Conservation (phyloP, 2,329 filamentous ascomycete genomes). For the Sordariomycetes sp. region DNA sequence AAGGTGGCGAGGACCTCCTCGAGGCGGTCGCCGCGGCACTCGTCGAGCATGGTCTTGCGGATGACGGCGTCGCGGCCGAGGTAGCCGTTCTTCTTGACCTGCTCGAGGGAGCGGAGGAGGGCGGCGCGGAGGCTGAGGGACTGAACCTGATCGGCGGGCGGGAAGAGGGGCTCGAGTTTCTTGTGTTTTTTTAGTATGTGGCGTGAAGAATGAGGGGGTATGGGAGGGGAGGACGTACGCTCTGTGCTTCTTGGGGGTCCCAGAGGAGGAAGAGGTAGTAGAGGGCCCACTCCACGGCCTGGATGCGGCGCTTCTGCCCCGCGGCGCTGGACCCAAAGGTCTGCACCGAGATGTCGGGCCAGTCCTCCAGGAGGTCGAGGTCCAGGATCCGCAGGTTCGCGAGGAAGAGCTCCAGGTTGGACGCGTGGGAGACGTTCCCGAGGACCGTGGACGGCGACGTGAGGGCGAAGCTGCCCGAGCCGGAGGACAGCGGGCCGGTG, state of each 20-base stretch:
- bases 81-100: constrained; percentile 77
- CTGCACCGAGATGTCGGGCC: constrained; percentile 62
- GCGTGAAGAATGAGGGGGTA: background rate
- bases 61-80: constrained; percentile 71
- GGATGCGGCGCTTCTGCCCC: constrained; percentile 73
- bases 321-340: constrained; percentile 57
- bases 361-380: constrained; percentile 65
- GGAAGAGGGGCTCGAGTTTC: constrained; percentile 87
- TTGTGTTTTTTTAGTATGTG: constrained; percentile 20
- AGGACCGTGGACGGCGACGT: background rate
- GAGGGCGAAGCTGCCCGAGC: background rate
- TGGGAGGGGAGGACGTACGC: constrained; percentile 35
- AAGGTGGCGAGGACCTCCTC: constrained; percentile 79
- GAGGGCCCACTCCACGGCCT: constrained; percentile 81
- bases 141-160: constrained; percentile 79
- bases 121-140: constrained; percentile 83
- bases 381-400: constrained; percentile 77
- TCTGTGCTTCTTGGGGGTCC: constrained; percentile 65
- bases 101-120: constrained; percentile 69
- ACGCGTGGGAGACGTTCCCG: constrained; percentile 11
- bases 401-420: constrained; percentile 58
- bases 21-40: constrained; percentile 85
- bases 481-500: background rate
- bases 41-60: constrained; percentile 91
- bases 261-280: constrained; percentile 78